phyloP scores from a whole-genome alignment of 108 stramenopile genomes.

The Cyclotella sp. region DNA sequence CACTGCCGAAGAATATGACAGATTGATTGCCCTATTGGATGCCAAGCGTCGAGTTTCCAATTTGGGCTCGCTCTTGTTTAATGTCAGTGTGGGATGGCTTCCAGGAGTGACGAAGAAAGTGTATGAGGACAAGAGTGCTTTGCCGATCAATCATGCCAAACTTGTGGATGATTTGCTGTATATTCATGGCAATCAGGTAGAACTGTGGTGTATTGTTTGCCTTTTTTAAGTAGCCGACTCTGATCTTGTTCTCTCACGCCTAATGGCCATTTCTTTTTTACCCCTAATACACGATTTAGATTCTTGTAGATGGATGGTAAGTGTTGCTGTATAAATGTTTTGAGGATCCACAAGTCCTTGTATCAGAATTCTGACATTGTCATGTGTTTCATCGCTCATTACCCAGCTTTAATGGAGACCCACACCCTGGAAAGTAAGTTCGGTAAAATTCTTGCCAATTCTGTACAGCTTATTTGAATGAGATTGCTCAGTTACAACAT shows the following conservation, averaged over 20 bases:
- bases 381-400: neutral
- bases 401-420: slow-evolving; percentile 71
- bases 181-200: slow-evolving; percentile 77
- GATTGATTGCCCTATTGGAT: slow-evolving; percentile 61
- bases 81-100: slow-evolving; percentile 66
- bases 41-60: slow-evolving; percentile 60
- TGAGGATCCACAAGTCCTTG: neutral
- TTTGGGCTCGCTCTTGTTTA: slow-evolving; percentile 54
- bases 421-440: slow-evolving; percentile 65
- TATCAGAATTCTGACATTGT: neutral
- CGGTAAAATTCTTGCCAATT: neutral
- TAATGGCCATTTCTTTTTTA: neutral
- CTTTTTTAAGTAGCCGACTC: too few relatives aligned
- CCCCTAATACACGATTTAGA: neutral
- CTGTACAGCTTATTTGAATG: neutral
- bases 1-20: slow-evolving; percentile 58
- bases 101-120: slow-evolving; percentile 52
- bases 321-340: neutral
- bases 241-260: neutral
- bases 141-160: slow-evolving; percentile 86
- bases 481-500: neutral
- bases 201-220: neutral
- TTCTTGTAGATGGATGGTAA: slow-evolving; percentile 66
- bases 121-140: slow-evolving; percentile 50
- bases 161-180: slow-evolving; percentile 79